phyloP scores from a whole-genome alignment of 768 basidiomycete genomes.

The Termitomyces sp. region DNA sequence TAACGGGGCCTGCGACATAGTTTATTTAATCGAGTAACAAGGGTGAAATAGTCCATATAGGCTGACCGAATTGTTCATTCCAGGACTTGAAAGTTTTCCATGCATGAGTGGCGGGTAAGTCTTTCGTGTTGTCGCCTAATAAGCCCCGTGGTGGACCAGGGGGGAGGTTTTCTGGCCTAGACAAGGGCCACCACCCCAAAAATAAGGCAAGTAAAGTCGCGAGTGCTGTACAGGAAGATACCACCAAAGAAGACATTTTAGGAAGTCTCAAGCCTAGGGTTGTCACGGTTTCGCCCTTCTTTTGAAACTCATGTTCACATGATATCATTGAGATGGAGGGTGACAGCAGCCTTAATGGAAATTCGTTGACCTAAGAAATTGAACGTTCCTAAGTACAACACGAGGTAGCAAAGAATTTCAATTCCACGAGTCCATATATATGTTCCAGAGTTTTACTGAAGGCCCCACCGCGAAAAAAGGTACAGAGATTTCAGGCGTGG shows the following conservation, averaged over 20 bases:
- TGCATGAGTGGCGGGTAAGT: slow-evolving; percentile 3
- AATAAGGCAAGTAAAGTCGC: background rate
- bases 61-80: slow-evolving; percentile 16
- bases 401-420: too few species aligned
- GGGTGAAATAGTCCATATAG: too few species aligned
- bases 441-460: too few species aligned
- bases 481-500: too few species aligned
- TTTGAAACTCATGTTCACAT: background rate
- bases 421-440: too few species aligned
- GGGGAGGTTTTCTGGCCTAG: background rate
- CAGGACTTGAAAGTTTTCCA: slow-evolving; percentile 20
- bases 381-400: too few species aligned
- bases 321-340: background rate
- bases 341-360: too few species aligned
- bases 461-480: too few species aligned
- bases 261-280: background rate
- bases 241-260: background rate
- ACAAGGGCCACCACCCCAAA: background rate
- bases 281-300: too few species aligned
- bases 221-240: background rate
- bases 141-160: slow-evolving; percentile 2
- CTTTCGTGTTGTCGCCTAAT: slow-evolving; percentile 2
- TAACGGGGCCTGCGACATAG: slow-evolving; percentile 11
- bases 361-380: too few species aligned
- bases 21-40: background rate